These are phyloP conservation scores for Russula abietina DNA, from an alignment of 768 basidiomycete genomes.

Conservation along the genomic window DNA sequence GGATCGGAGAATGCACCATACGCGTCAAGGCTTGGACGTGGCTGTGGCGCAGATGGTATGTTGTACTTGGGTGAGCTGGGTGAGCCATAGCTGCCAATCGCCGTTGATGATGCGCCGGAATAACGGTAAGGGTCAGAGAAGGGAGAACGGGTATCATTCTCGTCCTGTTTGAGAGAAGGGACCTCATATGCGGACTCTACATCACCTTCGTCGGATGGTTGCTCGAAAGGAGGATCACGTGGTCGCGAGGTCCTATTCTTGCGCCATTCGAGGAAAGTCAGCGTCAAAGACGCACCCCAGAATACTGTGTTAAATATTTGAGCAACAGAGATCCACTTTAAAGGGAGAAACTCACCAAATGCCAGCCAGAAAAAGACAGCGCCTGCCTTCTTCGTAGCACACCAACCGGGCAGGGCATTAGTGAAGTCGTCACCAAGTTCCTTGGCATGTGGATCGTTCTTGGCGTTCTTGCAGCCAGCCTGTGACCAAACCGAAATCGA, in stretches of 20 bases:
- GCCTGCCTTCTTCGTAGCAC: conserved; percentile 86
- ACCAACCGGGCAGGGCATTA: conserved; percentile 71
- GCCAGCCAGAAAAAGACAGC: conserved; percentile 86
- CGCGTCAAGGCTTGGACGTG: conserved; percentile 70
- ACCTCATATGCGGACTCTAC: conserved; percentile 49
- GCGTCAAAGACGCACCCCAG: conserved; percentile 64
- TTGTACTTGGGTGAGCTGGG: conserved; percentile 27
- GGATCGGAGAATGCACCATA: conserved; percentile 92
- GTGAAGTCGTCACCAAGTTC: conserved; percentile 58
- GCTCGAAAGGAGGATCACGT: conserved; percentile 73
- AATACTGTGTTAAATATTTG: conserved; percentile 43
- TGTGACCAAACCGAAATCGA: conserved; percentile 86
- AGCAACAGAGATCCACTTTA: not conserved
- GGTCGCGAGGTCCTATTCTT: conserved; percentile 49
- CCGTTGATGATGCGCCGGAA: conserved; percentile 34
- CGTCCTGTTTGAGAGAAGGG: conserved; percentile 34
- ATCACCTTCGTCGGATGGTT: conserved; percentile 48
- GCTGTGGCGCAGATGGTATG: conserved; percentile 31
- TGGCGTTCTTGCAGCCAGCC: conserved; percentile 80
- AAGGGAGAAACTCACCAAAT: conserved; percentile 47
- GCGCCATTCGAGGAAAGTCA: conserved; percentile 73
- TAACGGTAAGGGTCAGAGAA: conserved; percentile 54
- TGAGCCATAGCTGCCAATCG: conserved; percentile 24
- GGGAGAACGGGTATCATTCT: conserved; percentile 32
- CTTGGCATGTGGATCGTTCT: conserved; percentile 72